These are phyloP conservation scores for Basidioascus undulatus DNA, from an alignment of 768 basidiomycete species.

Conservation along the genomic window DNA sequence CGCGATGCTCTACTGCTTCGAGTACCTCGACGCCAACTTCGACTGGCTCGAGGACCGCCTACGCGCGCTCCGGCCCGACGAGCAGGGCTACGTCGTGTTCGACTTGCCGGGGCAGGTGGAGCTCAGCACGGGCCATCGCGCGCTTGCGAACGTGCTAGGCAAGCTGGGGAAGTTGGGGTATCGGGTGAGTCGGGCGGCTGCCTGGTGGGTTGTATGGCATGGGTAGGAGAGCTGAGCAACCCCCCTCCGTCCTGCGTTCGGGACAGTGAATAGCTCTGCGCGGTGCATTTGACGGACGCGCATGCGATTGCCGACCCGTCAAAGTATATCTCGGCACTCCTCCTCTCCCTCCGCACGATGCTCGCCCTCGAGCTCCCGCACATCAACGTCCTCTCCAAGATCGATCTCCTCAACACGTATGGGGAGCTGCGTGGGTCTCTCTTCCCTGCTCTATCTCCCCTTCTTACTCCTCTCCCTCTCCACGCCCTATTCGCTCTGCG, in stretches of 20 bases:
- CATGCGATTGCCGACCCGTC: slow-evolving; percentile 90
- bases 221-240: too few relatives aligned
- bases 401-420: slow-evolving; percentile 71
- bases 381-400: slow-evolving; percentile 85
- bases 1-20: slow-evolving; percentile 86
- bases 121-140: slow-evolving; percentile 66
- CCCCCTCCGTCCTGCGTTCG: neutral
- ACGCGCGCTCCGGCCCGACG: slow-evolving; percentile 22
- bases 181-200: slow-evolving; percentile 54
- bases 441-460: neutral
- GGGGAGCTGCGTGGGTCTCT: slow-evolving; percentile 59
- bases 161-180: slow-evolving; percentile 49
- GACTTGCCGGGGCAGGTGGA: slow-evolving; percentile 96
- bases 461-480: neutral
- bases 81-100: slow-evolving; percentile 69
- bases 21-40: slow-evolving; percentile 82
- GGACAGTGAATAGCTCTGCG: too few relatives aligned
- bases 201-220: too few relatives aligned
- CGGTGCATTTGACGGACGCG: slow-evolving; percentile 86
- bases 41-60: slow-evolving; percentile 31
- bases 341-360: slow-evolving; percentile 86
- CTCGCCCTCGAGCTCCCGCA: slow-evolving; percentile 96
- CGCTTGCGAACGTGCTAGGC: slow-evolving; percentile 47
- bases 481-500: neutral
- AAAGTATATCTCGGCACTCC: slow-evolving; percentile 77